Evolutionary conservation across 2,329 filamentous ascomycete genomes (phyloP), one percentile per base, ranked within the genome.

Genomic region (Colletotrichum sp.): DNA sequence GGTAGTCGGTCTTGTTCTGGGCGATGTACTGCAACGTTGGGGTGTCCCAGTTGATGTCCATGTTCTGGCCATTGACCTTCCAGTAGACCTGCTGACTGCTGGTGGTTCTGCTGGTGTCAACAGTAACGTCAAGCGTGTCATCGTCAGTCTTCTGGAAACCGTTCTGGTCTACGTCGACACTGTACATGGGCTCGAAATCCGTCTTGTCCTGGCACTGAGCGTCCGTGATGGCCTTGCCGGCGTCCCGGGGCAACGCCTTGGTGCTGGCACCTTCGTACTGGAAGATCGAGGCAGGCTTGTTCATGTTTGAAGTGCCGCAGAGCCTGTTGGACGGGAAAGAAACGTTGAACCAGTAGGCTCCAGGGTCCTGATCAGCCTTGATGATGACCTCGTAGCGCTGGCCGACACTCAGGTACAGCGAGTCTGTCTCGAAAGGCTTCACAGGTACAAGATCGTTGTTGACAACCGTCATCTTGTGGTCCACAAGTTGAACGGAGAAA

Each of bases 381-480:
- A 89, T 86, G 59, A 80, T 76, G 15, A 85, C 83, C 64, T 86
- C 84, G 64, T 81, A 80, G 49, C 88, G 86, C 79, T 93, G 91
- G 27, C 87, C 89, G 69, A 93, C 87, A 34, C 88, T 91, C n/a
- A 94, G 85, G 8, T 88, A 92, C n/a, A 94, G 85, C 4, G 92
- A 88, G 5, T 90, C 86, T 0, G 92, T 92, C 5, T 89, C 86
- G 81, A 93, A 95, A 0, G 93, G 92, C 77, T 90, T 81, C 52
- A 94, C 85, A 2, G 89, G 87, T 4, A 93, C 90, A 69, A 93
- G 92, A 80, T 94, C 93, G 79, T 90, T 90, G n/a, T 92, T 88
- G 70, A 94, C 91, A 71, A 94, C 90, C 0, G 88, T 93, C 84
- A 94, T 86, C 30, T 84, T 89, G 82, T 94, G 92, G 4, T 87